Evolutionary conservation across 2,329 filamentous ascomycete genomes (phyloP), one percentile per base, ranked within the genome.

Genomic region (Dactylellina parvicollis): DNA sequence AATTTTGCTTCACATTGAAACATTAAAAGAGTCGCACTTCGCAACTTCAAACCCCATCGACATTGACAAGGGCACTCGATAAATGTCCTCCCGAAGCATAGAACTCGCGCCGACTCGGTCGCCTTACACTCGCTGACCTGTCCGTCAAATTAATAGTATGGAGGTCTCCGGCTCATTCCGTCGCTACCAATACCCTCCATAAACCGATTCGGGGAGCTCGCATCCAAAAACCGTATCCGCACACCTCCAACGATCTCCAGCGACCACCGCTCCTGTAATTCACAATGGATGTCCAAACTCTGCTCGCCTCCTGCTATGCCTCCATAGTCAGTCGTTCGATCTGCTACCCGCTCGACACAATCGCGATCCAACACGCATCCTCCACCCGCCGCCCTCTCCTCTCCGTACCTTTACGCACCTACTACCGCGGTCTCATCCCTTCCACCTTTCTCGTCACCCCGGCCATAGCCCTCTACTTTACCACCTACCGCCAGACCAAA

Each of bases 261-360:
- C n/a, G n/a, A n/a, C n/a, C n/a, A n/a, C n/a, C n/a, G n/a, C n/a
- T n/a, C n/a, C n/a, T n/a, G n/a, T n/a, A n/a, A n/a, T n/a, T n/a
- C n/a, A n/a, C n/a, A n/a, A 74, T 74, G 70, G 70, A 74, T 30
- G 16, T 74, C 28, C 70, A 74, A 60, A 74, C 70, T 1, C 61
- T 74, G 3, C 49, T 61, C n/a, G 60, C 70, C 4, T 74, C 70
- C 7, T 57, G 50, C 49, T 66, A 52, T 24, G 60, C 70, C 18
- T 74, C 70, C 22, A 46, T 74, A 38, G 42, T 67, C 61, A 61
- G 54, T 40, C 70, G 70, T 44, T 10, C 67, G 26, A 46, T 74
- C 49, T 66, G 60, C 61, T 74, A 67, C 40, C 70, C 70, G n/a
- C 70, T 74, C 16, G 70, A 74, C 24, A 74, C 70, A 44, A 74